phyloP scores from a whole-genome alignment of 1,284 basidiomycete species.

The Pholiota adiposa region DNA sequence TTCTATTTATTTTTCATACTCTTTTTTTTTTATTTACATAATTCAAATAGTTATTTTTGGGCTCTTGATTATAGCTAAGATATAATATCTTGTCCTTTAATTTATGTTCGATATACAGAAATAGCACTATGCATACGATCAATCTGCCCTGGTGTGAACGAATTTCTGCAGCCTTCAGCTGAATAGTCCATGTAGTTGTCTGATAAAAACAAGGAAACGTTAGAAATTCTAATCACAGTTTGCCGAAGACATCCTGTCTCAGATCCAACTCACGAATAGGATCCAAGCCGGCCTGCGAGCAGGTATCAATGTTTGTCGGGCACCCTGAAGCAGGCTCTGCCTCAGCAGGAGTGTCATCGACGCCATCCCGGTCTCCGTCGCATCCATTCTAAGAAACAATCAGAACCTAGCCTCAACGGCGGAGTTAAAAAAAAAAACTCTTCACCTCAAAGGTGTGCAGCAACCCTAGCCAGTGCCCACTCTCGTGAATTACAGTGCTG shows the following conservation, averaged over 20 bases:
- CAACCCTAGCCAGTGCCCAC: slow-evolving; percentile 59
- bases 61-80: no score
- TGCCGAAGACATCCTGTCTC: neutral
- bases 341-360: slow-evolving; percentile 55
- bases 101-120: slow-evolving; percentile 2
- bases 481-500: slow-evolving; percentile 60
- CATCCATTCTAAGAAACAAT: slow-evolving; percentile 48
- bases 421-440: neutral
- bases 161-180: slow-evolving; percentile 17
- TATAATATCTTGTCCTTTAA: no score
- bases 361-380: slow-evolving; percentile 48
- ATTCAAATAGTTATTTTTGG: no score
- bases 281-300: slow-evolving; percentile 38
- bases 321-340: slow-evolving; percentile 37
- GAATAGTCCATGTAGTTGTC: slow-evolving; percentile 23
- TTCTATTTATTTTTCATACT: no score
- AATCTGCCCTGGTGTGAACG: slow-evolving; percentile 20
- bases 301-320: slow-evolving; percentile 48
- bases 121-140: slow-evolving; percentile 5
- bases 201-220: neutral
- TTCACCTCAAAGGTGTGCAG: slow-evolving; percentile 57
- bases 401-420: neutral
- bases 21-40: no score
- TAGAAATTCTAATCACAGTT: neutral
- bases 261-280: slow-evolving; percentile 18